Evolutionary conservation across 108 stramenopile species (phyloP).

Genomic region (Phaeodactylum tricornutum): DNA sequence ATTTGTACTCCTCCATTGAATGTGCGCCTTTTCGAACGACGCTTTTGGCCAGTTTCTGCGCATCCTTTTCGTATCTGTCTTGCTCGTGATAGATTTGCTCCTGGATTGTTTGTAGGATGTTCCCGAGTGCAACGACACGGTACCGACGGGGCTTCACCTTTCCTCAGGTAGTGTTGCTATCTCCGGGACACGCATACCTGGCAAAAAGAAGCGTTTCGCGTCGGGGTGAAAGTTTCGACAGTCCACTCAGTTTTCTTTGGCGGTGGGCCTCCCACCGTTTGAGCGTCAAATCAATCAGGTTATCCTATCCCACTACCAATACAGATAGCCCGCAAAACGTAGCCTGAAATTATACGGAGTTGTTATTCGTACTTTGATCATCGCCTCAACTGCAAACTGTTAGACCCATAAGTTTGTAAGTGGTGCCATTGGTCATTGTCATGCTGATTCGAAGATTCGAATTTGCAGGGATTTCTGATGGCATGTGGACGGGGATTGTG

Average conservation of each 20-base stretch:
- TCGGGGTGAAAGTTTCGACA: constrained; percentile 44
- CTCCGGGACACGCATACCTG: constrained; percentile 43
- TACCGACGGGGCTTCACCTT: constrained; percentile 34
- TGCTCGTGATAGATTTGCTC: constrained; percentile 73
- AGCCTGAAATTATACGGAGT: no score
- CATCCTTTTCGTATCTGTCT: constrained; percentile 20
- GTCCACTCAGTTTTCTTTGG: constrained; percentile 53
- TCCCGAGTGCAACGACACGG: constrained; percentile 66
- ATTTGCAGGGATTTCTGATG: no score
- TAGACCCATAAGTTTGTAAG: constrained; percentile 77
- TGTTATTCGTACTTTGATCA: no score
- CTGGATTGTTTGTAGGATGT: constrained; percentile 66
- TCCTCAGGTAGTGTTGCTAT: constrained; percentile 33
- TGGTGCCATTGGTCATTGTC: no score
- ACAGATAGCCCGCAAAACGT: no score
- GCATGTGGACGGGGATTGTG: constrained; percentile 17
- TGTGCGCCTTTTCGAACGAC: background rate
- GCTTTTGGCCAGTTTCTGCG: background rate
- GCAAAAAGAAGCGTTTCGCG: constrained; percentile 41
- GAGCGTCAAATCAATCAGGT: no score
- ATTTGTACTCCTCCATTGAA: background rate
- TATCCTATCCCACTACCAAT: no score
- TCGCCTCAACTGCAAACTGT: constrained; percentile 66
- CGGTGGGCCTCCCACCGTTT: constrained; percentile 75
- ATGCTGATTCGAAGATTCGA: no score